Conservation (phyloP, 2,329 filamentous ascomycete species). For the Blumeria graminis region DNA sequence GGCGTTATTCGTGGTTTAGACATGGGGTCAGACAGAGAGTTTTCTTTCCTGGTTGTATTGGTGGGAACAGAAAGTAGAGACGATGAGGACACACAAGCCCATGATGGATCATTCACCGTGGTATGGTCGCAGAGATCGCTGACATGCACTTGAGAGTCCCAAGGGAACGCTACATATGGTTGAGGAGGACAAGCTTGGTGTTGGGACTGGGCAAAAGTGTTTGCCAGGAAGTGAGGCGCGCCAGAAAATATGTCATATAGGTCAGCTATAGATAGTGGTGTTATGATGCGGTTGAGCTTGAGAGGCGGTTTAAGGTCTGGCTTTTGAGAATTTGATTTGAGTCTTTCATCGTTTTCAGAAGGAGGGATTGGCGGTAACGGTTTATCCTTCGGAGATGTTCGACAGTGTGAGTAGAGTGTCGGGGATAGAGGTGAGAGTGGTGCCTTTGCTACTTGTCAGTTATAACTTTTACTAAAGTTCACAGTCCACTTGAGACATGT, state of each 20-base stretch:
- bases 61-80: slow-evolving; percentile 31
- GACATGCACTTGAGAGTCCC: slow-evolving; percentile 36
- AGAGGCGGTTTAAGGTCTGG: slow-evolving; percentile 16
- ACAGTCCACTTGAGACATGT: neutral
- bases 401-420: no score
- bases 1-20: slow-evolving; percentile 8
- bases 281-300: slow-evolving; percentile 32
- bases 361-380: slow-evolving; percentile 28
- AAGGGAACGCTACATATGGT: slow-evolving; percentile 41
- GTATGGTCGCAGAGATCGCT: slow-evolving; percentile 40
- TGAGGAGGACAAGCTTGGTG: slow-evolving; percentile 34
- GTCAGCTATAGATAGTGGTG: slow-evolving; percentile 31
- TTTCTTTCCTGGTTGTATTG: slow-evolving; percentile 14
- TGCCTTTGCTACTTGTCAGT: neutral
- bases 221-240: slow-evolving; percentile 47
- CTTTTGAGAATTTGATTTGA: slow-evolving; percentile 12
- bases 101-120: slow-evolving; percentile 37
- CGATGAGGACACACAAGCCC: slow-evolving; percentile 37
- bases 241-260: slow-evolving; percentile 50
- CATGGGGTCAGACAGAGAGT: neutral
- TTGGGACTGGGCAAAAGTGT: slow-evolving; percentile 22
- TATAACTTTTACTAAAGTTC: neutral
- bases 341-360: slow-evolving; percentile 11
- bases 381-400: slow-evolving; percentile 20
- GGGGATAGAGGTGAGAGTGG: slow-evolving; percentile 3